Evolutionary conservation across 208 protist species (phyloP), one percentile per base, ranked within the genome.

Genomic region (Blastocrithidia nonstop): DNA sequence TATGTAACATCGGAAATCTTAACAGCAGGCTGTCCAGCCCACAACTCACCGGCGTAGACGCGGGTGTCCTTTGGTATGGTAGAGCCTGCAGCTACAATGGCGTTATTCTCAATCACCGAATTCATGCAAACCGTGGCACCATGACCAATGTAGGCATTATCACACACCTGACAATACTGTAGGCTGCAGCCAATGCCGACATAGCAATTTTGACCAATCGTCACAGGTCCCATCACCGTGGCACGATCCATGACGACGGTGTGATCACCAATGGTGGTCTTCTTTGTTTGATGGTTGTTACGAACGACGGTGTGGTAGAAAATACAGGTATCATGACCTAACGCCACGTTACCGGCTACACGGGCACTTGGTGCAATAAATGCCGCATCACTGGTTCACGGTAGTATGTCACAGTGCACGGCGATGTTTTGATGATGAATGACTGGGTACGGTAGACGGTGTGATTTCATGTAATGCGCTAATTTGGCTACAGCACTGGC

Each of bases 321-420:
- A 41, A 95, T 46, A 25, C 49, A 71, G 5, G 73, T 61, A 43
- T 90, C 68, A 57, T 86, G 71, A 9, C 81, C 80, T 32, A 95
- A 60, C 5, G 67, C 59, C 4, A 93, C 81, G 38, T 90, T 88
- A 24, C 88, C 88, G 26, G 65, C 63, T 9, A 95, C 59, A 50
- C 58, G 85, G 4, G 83, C 83, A 41, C 50, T 89, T 27, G 88
- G 88, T 6, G 88, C 85, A 36, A 95, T 77, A 52, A 94, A 94
- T n/a, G 57, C 32, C 9, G 58, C 62, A 26, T 88, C 79, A 45
- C 88, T 67, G 28, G 80, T 86, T 64, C 64, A 81, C 39, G 81
- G 85, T 28, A 88, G 62, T 76, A 92, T 79, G 9, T 74, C 70
- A 35, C 78, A 73, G 54, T 92, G 88, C 31, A 69, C 83, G 22